Conservation (phyloP, 2,329 filamentous ascomycete genomes). For the Sporothrix brunneoviolacea region DNA sequence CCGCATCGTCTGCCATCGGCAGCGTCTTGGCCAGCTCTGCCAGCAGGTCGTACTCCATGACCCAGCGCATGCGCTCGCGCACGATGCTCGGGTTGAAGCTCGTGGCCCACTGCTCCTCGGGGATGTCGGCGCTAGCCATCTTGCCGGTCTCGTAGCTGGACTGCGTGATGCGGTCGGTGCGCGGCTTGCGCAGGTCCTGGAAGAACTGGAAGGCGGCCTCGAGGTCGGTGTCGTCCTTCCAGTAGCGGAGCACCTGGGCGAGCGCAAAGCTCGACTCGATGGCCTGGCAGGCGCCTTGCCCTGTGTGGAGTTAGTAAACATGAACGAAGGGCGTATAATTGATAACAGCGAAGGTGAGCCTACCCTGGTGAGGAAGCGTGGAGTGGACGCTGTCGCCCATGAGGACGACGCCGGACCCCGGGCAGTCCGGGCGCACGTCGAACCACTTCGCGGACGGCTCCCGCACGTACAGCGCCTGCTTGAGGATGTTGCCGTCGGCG, state of each 20-base stretch:
- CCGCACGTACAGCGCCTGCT: constrained; percentile 25
- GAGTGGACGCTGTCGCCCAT: constrained; percentile 53
- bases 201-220: constrained; percentile 14
- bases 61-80: constrained; percentile 18
- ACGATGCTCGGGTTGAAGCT: constrained; percentile 11
- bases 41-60: constrained; percentile 17
- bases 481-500: constrained; percentile 17
- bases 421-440: constrained; percentile 28
- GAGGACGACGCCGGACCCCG: constrained; percentile 43
- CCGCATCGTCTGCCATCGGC: neutral
- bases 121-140: constrained; percentile 18
- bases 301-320: neutral
- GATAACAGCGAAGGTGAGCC: no score
- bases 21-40: constrained; percentile 14
- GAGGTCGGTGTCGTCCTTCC: constrained; percentile 7
- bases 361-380: constrained; percentile 41
- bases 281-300: constrained; percentile 38
- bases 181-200: constrained; percentile 17
- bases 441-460: constrained; percentile 42
- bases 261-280: constrained; percentile 33
- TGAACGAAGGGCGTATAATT: neutral
- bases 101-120: constrained; percentile 14
- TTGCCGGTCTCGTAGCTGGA: constrained; percentile 18
- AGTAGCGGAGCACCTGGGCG: constrained; percentile 23
- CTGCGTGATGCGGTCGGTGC: constrained; percentile 15